A percentile compares a stretch with the other conserved stretches of the same genome.
These are phyloP conservation scores for Botrytis byssoidea DNA, from an alignment of 2,329 filamentous ascomycete genomes.

Conservation along the genomic window DNA sequence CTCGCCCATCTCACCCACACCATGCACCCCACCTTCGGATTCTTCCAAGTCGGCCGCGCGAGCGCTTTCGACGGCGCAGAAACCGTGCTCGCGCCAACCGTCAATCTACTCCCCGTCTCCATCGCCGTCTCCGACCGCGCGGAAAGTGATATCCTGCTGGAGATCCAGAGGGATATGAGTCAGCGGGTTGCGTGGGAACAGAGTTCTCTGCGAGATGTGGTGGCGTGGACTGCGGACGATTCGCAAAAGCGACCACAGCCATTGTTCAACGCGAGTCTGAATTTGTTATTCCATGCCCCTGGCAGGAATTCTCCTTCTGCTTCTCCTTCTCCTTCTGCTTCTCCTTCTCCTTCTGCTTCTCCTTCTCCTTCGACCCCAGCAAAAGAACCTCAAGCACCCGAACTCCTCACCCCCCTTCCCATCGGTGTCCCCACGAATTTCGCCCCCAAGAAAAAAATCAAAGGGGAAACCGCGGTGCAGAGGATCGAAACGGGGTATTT, in stretches of 20 bases:
- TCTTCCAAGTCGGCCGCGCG: conserved; percentile 11
- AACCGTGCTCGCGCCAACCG: not conserved
- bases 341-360: too few species aligned
- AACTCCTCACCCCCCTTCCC: not conserved
- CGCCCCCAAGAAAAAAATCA: not conserved
- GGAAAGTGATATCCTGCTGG: not conserved
- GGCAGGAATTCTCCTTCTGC: too few species aligned
- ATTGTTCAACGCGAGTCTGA: not conserved
- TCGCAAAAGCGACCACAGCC: not conserved
- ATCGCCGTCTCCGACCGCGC: not conserved
- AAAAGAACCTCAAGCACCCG: not conserved
- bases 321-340: too few species aligned
- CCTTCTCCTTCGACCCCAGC: too few species aligned
- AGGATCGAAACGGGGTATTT: not conserved
- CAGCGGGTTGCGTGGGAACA: not conserved
- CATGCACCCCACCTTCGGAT: conserved; percentile 1
- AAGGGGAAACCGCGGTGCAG: not conserved
- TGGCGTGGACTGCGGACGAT: not conserved
- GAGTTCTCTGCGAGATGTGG: not conserved
- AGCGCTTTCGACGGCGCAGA: not conserved
- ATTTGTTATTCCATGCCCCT: conserved; percentile 1
- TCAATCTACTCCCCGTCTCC: not conserved
- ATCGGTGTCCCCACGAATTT: conserved; percentile 1
- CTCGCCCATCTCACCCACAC: not conserved
- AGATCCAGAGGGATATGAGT: not conserved